Percentiles rank a stretch among this genome's conserved stretches.
Conservation (phyloP, 2,329 filamentous ascomycete genomes). For the Hypomyces perniciosus region DNA sequence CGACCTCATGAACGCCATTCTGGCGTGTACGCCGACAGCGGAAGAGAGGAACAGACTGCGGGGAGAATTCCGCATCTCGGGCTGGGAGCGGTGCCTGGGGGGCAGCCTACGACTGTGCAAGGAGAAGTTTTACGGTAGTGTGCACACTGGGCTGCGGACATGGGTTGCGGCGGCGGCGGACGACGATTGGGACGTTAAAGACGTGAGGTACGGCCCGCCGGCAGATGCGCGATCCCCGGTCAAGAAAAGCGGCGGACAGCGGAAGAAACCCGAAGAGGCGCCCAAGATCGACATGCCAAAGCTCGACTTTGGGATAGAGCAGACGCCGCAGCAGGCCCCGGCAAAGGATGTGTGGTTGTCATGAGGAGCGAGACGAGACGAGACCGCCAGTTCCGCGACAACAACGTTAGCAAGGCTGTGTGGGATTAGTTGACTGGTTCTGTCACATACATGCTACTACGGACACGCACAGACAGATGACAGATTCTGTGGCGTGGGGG, state of each 20-base stretch:
- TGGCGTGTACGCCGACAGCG: slow-evolving; percentile 69
- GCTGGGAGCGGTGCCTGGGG: slow-evolving; percentile 88
- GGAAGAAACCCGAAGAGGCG: slow-evolving; percentile 47
- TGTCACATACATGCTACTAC: background rate
- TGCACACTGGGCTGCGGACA: slow-evolving; percentile 81
- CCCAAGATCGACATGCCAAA: slow-evolving; percentile 58
- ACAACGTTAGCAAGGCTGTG: background rate
- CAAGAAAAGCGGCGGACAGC: slow-evolving; percentile 29
- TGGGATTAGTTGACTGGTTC: background rate
- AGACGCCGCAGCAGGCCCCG: slow-evolving; percentile 18
- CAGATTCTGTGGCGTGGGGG: background rate
- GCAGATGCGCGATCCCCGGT: slow-evolving; percentile 26
- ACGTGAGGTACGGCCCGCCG: slow-evolving; percentile 68
- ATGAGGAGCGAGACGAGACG: slow-evolving; percentile 4
- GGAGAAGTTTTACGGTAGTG: slow-evolving; percentile 91
- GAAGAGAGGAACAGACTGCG: slow-evolving; percentile 72
- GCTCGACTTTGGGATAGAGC: slow-evolving; percentile 44
- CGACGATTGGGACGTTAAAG: slow-evolving; percentile 79
- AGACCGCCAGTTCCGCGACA: background rate
- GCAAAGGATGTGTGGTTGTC: slow-evolving; percentile 28
- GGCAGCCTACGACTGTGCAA: slow-evolving; percentile 84
- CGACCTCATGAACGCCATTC: slow-evolving; percentile 84
- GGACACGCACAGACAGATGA: background rate
- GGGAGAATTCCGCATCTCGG: slow-evolving; percentile 71
- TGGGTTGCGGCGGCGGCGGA: slow-evolving; percentile 86